phyloP scores from a whole-genome alignment of 176 grass and related monocot species.

The Ensete glaucum region DNA sequence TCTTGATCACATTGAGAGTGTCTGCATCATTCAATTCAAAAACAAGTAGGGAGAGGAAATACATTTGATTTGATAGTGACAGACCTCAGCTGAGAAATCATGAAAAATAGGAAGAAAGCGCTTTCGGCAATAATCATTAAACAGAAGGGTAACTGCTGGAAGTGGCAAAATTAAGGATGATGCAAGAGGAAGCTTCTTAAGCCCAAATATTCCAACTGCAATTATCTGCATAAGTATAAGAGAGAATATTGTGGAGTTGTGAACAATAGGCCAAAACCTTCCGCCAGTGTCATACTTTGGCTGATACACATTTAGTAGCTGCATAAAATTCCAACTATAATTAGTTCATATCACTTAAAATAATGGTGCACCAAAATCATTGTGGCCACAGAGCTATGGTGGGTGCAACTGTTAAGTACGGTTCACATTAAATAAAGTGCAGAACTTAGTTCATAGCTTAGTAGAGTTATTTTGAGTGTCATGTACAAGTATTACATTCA shows the following conservation, averaged over 20 bases:
- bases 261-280: slow-evolving; percentile 83
- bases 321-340: slow-evolving; percentile 28
- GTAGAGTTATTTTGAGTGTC: too few relatives aligned
- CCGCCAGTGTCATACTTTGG: slow-evolving; percentile 95
- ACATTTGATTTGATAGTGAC: not conserved
- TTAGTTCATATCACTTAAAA: slow-evolving; percentile 8
- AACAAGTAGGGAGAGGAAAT: not conserved
- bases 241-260: slow-evolving; percentile 73
- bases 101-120: slow-evolving; percentile 74
- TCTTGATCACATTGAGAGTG: too few relatives aligned
- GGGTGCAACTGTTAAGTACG: not conserved
- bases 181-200: slow-evolving; percentile 81
- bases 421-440: not conserved
- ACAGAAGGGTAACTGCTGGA: slow-evolving; percentile 65
- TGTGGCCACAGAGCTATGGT: not conserved
- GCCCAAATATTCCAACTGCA: slow-evolving; percentile 67
- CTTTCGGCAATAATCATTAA: slow-evolving; percentile 77
- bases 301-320: slow-evolving; percentile 76
- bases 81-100: slow-evolving; percentile 80
- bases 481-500: too few relatives aligned
- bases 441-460: too few relatives aligned
- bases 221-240: slow-evolving; percentile 78
- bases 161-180: slow-evolving; percentile 68
- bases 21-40: not conserved
- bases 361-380: not conserved